phyloP scores from a whole-genome alignment of 164 flowering plant genomes.

The Vitis vinifera region ASM3070453v1 NC_081808.1:5111501-5112000 shows the following conservation, averaged over 20 bases:
- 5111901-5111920: not conserved
- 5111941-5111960: not conserved
- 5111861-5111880: constrained; percentile 1
- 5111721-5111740: too few relatives aligned
- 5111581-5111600: too few relatives aligned
- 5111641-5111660: too few relatives aligned
- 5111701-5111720: not conserved
- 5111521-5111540: constrained; percentile 2
- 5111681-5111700: not conserved
- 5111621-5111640: too few relatives aligned
- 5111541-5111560: not conserved
- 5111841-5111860: not conserved
- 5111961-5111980: too few relatives aligned
- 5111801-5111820: not conserved
- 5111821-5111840: not conserved
- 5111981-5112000: too few relatives aligned
- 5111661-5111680: too few relatives aligned
- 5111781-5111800: not conserved
- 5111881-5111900: not conserved
- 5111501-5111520: constrained; percentile 3
- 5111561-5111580: not conserved
- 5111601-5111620: too few relatives aligned
- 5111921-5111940: not conserved
- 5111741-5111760: not conserved
- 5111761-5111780: not conserved